phyloP scores from a whole-genome alignment of 2,329 filamentous ascomycete species.

The Sporothrix sp. region DNA sequence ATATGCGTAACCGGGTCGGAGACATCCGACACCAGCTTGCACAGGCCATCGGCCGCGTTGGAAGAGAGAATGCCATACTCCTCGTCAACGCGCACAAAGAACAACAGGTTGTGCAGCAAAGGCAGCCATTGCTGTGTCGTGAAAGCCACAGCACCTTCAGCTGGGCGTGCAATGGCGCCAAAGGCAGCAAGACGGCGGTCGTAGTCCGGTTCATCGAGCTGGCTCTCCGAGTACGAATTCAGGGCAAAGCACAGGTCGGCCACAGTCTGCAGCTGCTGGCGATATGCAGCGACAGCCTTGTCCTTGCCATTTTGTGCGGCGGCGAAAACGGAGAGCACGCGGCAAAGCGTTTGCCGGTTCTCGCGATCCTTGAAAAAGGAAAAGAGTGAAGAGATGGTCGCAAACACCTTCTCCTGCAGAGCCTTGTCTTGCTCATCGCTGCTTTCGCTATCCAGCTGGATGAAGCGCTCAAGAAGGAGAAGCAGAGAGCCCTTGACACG shows the following conservation, averaged over 20 bases:
- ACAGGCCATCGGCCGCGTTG: slow-evolving; percentile 73
- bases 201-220: slow-evolving; percentile 81
- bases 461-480: slow-evolving; percentile 69
- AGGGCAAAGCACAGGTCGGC: slow-evolving; percentile 65
- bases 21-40: slow-evolving; percentile 62
- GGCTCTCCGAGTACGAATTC: slow-evolving; percentile 64
- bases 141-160: slow-evolving; percentile 41
- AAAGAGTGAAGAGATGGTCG: slow-evolving; percentile 70
- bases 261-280: slow-evolving; percentile 41
- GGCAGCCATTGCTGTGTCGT: slow-evolving; percentile 74
- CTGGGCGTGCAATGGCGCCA: slow-evolving; percentile 54
- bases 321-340: slow-evolving; percentile 63
- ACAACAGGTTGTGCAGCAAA: slow-evolving; percentile 80
- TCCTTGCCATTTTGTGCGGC: slow-evolving; percentile 37
- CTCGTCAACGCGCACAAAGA: slow-evolving; percentile 74
- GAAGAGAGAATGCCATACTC: slow-evolving; percentile 73
- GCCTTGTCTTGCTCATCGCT: slow-evolving; percentile 23
- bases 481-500: slow-evolving; percentile 75
- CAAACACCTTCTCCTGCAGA: slow-evolving; percentile 57
- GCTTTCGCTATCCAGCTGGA: slow-evolving; percentile 51
- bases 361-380: slow-evolving; percentile 78
- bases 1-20: slow-evolving; percentile 30
- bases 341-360: slow-evolving; percentile 64
- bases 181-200: slow-evolving; percentile 72
- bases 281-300: slow-evolving; percentile 24